A percentile compares a stretch with the other conserved stretches of the same genome.
These are phyloP conservation scores for Phytophthora sojae DNA, from an alignment of 352 stramenopile genomes.

Conservation along the genomic window DNA sequence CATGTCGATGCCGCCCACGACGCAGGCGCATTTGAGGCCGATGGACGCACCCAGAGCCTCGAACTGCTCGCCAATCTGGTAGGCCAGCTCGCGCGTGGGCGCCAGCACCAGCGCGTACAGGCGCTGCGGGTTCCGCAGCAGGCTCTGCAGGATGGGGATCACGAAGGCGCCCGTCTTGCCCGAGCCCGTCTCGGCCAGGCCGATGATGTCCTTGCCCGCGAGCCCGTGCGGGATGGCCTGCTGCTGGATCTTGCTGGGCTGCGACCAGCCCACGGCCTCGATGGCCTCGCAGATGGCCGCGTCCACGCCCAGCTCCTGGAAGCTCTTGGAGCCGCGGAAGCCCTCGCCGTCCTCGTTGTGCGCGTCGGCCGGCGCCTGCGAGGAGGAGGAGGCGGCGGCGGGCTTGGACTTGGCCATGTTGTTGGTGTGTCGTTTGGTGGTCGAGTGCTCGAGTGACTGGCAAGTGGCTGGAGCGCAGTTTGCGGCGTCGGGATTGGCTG, in stretches of 20 bases:
- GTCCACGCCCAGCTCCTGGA: slow-evolving; percentile 92
- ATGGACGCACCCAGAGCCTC: slow-evolving; percentile 92
- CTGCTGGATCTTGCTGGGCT: slow-evolving; percentile 96
- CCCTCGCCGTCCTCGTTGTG: slow-evolving; percentile 42
- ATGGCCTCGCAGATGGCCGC: slow-evolving; percentile 93
- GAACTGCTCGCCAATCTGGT: slow-evolving; percentile 97
- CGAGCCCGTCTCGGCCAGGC: slow-evolving; percentile 95
- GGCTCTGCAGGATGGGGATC: slow-evolving; percentile 93
- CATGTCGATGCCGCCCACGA: slow-evolving; percentile 98
- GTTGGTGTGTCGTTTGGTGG: background rate
- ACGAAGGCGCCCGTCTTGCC: slow-evolving; percentile 97
- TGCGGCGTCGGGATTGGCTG: background rate
- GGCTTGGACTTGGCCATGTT: slow-evolving; percentile 6
- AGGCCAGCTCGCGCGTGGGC: slow-evolving; percentile 95
- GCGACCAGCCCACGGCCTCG: slow-evolving; percentile 92
- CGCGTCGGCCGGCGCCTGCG: slow-evolving; percentile 30
- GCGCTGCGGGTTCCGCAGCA: slow-evolving; percentile 92
- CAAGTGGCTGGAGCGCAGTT: background rate
- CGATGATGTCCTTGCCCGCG: slow-evolving; percentile 97
- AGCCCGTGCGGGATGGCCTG: slow-evolving; percentile 94
- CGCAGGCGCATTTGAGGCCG: slow-evolving; percentile 92
- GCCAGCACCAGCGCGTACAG: slow-evolving; percentile 93
- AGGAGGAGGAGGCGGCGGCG: background rate
- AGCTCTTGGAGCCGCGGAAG: slow-evolving; percentile 83
- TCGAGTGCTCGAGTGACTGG: background rate